Evolutionary conservation across 768 basidiomycete species (phyloP).

Genomic region (Leccinum uliginosum): DNA sequence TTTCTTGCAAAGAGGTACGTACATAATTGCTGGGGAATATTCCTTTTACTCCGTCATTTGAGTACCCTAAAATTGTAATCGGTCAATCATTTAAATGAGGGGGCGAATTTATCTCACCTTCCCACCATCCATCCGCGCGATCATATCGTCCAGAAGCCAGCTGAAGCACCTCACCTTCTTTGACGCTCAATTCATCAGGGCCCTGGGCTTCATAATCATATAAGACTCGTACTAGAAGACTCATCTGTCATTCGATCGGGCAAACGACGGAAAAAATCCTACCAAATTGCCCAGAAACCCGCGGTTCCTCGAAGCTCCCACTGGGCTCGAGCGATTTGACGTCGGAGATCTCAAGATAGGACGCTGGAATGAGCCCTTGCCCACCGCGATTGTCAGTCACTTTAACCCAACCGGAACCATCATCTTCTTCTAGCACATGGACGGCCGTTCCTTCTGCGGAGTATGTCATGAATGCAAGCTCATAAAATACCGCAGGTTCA

Average conservation of each 20-base stretch:
- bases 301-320: constrained; percentile 17
- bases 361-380: constrained; percentile 79
- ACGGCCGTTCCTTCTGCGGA: constrained; percentile 58
- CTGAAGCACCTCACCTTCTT: constrained; percentile 58
- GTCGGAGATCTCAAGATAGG: constrained; percentile 54
- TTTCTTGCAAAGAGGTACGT: constrained; percentile 31
- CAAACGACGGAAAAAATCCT: constrained; percentile 3
- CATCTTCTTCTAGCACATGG: constrained; percentile 71
- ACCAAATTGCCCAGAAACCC: constrained; percentile 50
- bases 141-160: constrained; percentile 58
- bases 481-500: constrained; percentile 4
- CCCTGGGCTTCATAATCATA: constrained; percentile 77
- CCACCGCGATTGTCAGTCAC: constrained; percentile 54
- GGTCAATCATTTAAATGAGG: constrained; percentile 21
- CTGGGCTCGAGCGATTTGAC: constrained; percentile 17
- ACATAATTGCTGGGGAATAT: constrained; percentile 91
- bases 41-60: constrained; percentile 58
- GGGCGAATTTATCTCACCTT: constrained; percentile 49
- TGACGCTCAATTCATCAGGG: constrained; percentile 60
- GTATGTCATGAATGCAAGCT: constrained; percentile 11
- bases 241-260: constrained; percentile 3
- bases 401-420: constrained; percentile 86
- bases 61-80: constrained; percentile 47
- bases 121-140: constrained; percentile 83
- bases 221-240: constrained; percentile 63